Evolutionary conservation across 169 alveolate species (phyloP), one percentile per base, ranked within the genome.

Genomic region (Plasmodium inui): DNA sequence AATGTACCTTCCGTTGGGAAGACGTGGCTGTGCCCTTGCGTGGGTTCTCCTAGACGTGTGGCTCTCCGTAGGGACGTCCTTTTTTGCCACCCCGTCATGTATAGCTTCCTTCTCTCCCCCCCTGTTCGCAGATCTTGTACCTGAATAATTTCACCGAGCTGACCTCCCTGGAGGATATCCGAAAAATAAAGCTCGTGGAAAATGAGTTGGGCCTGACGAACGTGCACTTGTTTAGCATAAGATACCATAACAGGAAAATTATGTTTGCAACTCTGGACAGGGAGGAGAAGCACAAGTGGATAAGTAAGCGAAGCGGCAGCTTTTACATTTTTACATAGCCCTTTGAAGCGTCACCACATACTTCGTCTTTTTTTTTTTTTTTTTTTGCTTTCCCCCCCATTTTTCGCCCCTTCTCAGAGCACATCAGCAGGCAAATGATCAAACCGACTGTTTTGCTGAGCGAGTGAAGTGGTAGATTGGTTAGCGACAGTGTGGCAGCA

Each of bases 251-350:
- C 85, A 85, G 93, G 61, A 85, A 85, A 30, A 85, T 85, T 85
- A n/a, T 85, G 44, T 85, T 85, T 74, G 93, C 28, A 8, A 85
- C 93, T 46, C 10, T 85, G 71, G 93, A 85, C 55, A 55, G 80
- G 55, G 84, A 85, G 39, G 93, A 85, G 76, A 85, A 85, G 79
- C 53, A 85, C 86, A 85, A 46, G 30, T 85, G 93, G 93, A 85
- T 85, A 73, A 73, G 93, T 85, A 85, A 85, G 37, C 46, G 55
- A 28, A 2, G 76, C 17, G 37, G n/a, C 37, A 4, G 7, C 22
- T 12, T 17, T 50, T 4, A 50, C 61, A 50, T 50, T 50, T 50
- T 17, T 50, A 17, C 22, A 12, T 50, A 12, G 7, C 61, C 22
- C 61, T 50, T 50, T 17, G 61, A 67, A 67, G 30, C 17, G 76